Base-by-base conservation (phyloP, 2,329 filamentous ascomycete genomes). In the Lachnellula subtilissima region DNA sequence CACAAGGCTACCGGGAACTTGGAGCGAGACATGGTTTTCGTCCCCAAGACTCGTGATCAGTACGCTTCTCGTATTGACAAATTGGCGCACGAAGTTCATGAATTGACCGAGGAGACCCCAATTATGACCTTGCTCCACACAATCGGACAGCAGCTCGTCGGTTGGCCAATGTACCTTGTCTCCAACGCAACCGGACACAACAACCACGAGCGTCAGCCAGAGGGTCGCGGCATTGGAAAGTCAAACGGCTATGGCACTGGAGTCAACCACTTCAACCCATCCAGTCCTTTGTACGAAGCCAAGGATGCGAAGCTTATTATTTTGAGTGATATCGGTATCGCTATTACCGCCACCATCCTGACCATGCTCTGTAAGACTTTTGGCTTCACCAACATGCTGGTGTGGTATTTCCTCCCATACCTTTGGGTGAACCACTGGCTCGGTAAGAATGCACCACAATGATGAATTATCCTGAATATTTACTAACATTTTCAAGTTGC, bases 361-460 rank as follows among this genome's bases (percentile, higher is more conserved):
- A 78, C 75, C 51, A 80, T 80, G 67, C 78, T 97, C 63, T 86
- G 86, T 67, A 85, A 85, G 73, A 88, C 75, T 55, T 97, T 87
- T 66, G 94, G 94, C 69, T 93, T 86, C 79, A 72, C 78, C 71
- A 97, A 97, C 79, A 79, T 97, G 72, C 76, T 89, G 58, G 88
- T 99, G 61, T 97, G 94, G 93, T 99, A 99, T 77, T 85, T 92
- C 69, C 71, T 95, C 57, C 94, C 94, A 39, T 99, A 97, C 74
- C 80, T 97, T 59, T 97, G 93, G 93, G 92, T 97, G 55, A 96
- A 97, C 83, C 91, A 97, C 84, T 97, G 93, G 93, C 88, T 97
- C 55, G 89, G 90, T 94, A 85, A 81, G n/a, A 43, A 15, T 14
- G 28, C 9, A 17, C 3, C 14, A 25, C 32, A 35, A 32, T 28